A percentile compares a stretch with the other conserved stretches of the same genome.
These are phyloP conservation scores for Sonneratia caseolaris DNA, from an alignment of 345 rosid genomes.

Conservation along the genomic window DNA sequence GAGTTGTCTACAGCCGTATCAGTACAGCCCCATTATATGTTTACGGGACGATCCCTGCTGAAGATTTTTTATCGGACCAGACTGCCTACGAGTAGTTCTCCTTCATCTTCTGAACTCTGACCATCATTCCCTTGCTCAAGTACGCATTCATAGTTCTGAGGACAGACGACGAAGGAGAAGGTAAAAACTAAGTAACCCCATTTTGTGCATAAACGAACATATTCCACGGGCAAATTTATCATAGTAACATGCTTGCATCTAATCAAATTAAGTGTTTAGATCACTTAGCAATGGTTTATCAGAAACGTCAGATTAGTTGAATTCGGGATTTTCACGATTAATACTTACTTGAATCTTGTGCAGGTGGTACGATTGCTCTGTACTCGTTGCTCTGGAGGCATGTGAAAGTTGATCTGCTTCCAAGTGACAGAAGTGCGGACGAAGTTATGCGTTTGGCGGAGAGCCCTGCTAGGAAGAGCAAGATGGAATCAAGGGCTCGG, in stretches of 20 bases:
- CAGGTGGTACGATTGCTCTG: constrained; percentile 56
- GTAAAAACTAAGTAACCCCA: constrained; percentile 14
- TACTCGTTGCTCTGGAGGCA: constrained; percentile 52
- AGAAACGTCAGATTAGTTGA: not conserved
- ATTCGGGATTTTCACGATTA: not conserved
- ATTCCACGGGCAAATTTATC: not conserved
- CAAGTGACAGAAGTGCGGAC: constrained; percentile 22
- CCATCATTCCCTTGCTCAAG: constrained; percentile 39
- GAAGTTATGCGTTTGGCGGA: constrained; percentile 16
- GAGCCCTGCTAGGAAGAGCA: constrained; percentile 20
- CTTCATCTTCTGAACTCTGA: constrained; percentile 55
- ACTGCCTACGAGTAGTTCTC: constrained; percentile 40
- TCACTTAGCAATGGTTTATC: not conserved
- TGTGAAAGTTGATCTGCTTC: constrained; percentile 46
- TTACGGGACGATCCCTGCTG: constrained; percentile 26
- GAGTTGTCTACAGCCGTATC: constrained; percentile 50
- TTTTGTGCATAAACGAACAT: too few relatives aligned
- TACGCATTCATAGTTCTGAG: constrained; percentile 43
- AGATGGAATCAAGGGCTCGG: constrained; percentile 31
- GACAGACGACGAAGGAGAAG: constrained; percentile 57
- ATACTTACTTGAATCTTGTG: constrained; percentile 13
- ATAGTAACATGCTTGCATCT: not conserved
- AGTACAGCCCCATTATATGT: constrained; percentile 54
- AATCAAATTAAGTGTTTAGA: not conserved
- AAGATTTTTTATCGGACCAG: constrained; percentile 28